Evolutionary conservation across 768 basidiomycete genomes (phyloP), one percentile per base, ranked within the genome.

Genomic region (Tubosaeta sp.): DNA sequence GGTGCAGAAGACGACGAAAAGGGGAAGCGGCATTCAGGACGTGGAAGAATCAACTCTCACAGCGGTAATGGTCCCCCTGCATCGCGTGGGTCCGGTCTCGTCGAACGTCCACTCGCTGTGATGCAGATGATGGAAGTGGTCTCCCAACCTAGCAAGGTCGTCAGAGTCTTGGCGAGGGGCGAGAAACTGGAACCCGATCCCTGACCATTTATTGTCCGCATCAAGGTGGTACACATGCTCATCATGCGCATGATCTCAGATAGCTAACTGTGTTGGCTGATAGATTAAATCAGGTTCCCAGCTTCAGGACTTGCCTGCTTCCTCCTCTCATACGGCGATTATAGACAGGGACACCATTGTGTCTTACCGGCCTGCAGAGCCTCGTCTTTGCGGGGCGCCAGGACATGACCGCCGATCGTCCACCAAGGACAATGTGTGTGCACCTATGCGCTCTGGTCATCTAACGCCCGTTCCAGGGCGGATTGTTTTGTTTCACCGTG

Each of bases 121-220:
- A 80, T 83, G 76, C 83, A 85, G 4, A 87, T 90, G 86, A 88
- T 87, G 86, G 84, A 84, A 55, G 79, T 80, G 66, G 77, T 87
- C 9, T 73, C 83, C 19, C 84, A 87, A 56, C 84, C 86, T 7
- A 84, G 79, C 65, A 84, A 82, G 55, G 84, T 87, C 56, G 83
- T 91, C 30, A 76, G 88, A 22, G 84, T 92, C 25, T 79, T 92
- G 53, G 87, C 90, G 2, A 81, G 90, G 12, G 90, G 90, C 29
- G 90, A 92, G 76, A 90, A 90, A 68, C 69, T 92, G 47, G 88
- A 92, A 38, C 79, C 78, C 34, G 72, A 66, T 40, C 55, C 67
- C 3, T 70, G 57, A 60, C 7, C 22, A 3, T 41, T 16, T 27
- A 27, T 21, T 24, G 30, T 31, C 13, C 8, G 5, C 40, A 24